Percentiles rank a stretch among this genome's conserved stretches.
These are phyloP conservation scores for Fremontodendron californicum DNA, from an alignment of 345 rosid species.

Conservation along the genomic window DNA sequence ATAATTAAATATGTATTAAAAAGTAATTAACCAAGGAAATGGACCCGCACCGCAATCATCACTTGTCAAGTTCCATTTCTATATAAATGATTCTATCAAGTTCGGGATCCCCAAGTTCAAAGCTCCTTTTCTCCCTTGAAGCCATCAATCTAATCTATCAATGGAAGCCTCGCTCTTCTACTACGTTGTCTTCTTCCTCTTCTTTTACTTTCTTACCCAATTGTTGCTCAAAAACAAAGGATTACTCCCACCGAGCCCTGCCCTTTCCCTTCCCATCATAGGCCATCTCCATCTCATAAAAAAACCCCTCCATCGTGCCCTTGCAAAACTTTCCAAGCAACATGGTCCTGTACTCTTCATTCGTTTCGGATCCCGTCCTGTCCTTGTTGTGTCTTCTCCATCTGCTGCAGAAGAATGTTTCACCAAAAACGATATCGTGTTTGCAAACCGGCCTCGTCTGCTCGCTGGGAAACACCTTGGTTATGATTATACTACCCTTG, in stretches of 20 bases:
- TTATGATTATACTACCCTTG: slow-evolving; percentile 22
- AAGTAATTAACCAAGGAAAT: too few species aligned
- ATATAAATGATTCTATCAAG: background rate
- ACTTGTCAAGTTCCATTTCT: background rate
- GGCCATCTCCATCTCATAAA: slow-evolving; percentile 35
- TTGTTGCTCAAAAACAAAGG: background rate
- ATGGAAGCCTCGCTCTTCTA: background rate
- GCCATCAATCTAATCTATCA: background rate
- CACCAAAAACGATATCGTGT: slow-evolving; percentile 20
- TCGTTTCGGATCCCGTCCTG: slow-evolving; percentile 19
- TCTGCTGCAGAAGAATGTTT: slow-evolving; percentile 25
- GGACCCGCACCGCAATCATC: too few species aligned
- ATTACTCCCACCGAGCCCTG: slow-evolving; percentile 28
- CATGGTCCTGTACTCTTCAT: slow-evolving; percentile 17
- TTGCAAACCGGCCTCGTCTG: slow-evolving; percentile 21
- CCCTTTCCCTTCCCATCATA: slow-evolving; percentile 17
- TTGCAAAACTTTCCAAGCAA: slow-evolving; percentile 15
- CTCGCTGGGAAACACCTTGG: slow-evolving; percentile 22
- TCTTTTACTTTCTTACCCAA: background rate
- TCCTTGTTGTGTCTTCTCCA: slow-evolving; percentile 22
- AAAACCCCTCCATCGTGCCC: slow-evolving; percentile 21
- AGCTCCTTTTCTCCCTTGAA: background rate
- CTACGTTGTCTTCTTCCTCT: background rate
- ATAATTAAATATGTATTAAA: too few species aligned
- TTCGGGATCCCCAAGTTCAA: background rate